Percentiles rank a stretch among this genome's conserved stretches.
Evolutionary conservation across 192 early-diverging fungal genomes (phyloP).

Genomic region (Gamsiella multidivaricata): DNA sequence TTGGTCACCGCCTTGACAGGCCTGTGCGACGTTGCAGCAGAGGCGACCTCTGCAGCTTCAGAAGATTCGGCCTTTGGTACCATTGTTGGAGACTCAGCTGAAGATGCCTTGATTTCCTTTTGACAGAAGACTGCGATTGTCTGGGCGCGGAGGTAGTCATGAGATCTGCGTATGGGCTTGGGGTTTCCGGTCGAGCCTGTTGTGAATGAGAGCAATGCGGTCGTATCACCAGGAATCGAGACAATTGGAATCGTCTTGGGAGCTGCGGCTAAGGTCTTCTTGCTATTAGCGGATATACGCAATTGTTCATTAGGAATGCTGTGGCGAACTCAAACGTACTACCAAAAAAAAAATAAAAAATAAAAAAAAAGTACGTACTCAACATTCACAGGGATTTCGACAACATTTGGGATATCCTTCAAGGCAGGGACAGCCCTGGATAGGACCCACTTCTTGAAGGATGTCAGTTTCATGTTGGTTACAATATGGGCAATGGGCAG

Average conservation of each 20-base stretch:
- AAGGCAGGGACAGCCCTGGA: conserved; percentile 43
- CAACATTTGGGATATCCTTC: conserved; percentile 48
- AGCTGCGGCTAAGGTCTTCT: conserved; percentile 18
- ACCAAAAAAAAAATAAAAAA: neutral
- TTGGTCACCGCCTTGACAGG: conserved; percentile 47
- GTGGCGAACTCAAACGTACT: neutral
- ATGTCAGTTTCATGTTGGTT: conserved; percentile 51
- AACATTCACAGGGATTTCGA: conserved; percentile 44
- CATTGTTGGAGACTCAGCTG: conserved; percentile 6
- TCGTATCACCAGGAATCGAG: conserved; percentile 38
- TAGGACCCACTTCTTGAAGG: conserved; percentile 53
- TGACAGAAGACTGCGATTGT: conserved; percentile 51
- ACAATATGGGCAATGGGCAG: conserved; percentile 48
- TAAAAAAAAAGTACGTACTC: conserved; percentile 27
- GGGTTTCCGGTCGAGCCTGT: conserved; percentile 54
- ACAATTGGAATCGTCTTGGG: conserved; percentile 34
- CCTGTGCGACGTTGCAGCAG: conserved; percentile 25
- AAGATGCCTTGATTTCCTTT: conserved; percentile 33
- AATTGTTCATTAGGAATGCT: neutral
- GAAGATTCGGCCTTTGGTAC: neutral
- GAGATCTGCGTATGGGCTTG: conserved; percentile 49
- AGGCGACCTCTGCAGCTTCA: neutral
- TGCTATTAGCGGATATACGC: conserved; percentile 6
- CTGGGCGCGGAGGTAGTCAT: conserved; percentile 50
- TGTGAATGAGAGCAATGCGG: conserved; percentile 49